phyloP scores from a whole-genome alignment of 1,284 basidiomycete genomes.

The Mycocalia duriaeana region DNA sequence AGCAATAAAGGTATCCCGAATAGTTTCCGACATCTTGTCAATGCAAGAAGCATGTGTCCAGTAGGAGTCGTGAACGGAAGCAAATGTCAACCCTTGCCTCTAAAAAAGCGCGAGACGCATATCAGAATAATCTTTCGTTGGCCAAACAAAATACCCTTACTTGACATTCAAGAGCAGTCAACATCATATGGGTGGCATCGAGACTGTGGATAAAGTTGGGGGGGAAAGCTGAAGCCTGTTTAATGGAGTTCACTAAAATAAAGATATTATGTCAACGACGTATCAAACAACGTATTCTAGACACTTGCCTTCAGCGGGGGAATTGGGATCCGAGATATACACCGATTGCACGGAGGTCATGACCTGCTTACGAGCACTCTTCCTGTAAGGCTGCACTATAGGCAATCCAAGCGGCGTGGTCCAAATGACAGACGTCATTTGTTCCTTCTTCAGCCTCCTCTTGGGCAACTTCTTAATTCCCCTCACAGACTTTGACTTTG shows the following conservation, averaged over 20 bases:
- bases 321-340: slow-evolving; percentile 88
- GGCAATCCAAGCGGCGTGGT: slow-evolving; percentile 92
- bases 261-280: neutral
- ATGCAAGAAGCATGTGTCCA: slow-evolving; percentile 94
- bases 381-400: slow-evolving; percentile 95
- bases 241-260: slow-evolving; percentile 67
- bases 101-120: slow-evolving; percentile 26
- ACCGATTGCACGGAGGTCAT: slow-evolving; percentile 86
- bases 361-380: slow-evolving; percentile 78
- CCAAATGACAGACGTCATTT: slow-evolving; percentile 97
- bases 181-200: slow-evolving; percentile 98
- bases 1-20: slow-evolving; percentile 91
- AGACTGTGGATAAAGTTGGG: slow-evolving; percentile 98
- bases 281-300: neutral
- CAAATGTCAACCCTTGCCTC: slow-evolving; percentile 77
- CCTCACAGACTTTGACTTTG: slow-evolving; percentile 14
- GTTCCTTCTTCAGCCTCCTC: slow-evolving; percentile 65
- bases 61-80: slow-evolving; percentile 97
- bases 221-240: slow-evolving; percentile 96
- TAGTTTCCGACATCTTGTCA: slow-evolving; percentile 85
- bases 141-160: slow-evolving; percentile 36
- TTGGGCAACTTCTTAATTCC: neutral
- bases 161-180: slow-evolving; percentile 89
- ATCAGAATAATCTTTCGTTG: neutral
- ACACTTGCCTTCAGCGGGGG: slow-evolving; percentile 61